phyloP scores from a whole-genome alignment of 371 early-diverging fungal genomes.

The Circinella umbellata region DNA sequence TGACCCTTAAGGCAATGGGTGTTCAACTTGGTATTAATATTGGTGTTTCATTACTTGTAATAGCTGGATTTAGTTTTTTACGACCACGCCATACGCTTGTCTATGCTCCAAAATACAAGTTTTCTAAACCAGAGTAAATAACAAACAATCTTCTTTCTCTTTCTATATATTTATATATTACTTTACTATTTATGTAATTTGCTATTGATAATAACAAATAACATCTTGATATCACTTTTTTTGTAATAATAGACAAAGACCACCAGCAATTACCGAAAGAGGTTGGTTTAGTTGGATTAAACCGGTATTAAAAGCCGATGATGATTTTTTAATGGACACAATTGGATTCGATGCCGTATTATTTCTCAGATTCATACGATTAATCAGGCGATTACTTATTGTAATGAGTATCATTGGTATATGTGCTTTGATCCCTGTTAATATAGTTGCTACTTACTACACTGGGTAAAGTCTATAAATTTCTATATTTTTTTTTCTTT shows the following conservation, averaged over 20 bases:
- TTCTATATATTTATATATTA: too few relatives aligned
- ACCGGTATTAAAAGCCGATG: conserved; percentile 59
- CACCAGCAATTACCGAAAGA: conserved; percentile 56
- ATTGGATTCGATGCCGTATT: conserved; percentile 80
- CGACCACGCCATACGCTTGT: conserved; percentile 51
- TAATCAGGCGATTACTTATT: conserved; percentile 56
- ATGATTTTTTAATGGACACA: conserved; percentile 59
- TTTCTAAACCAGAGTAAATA: conserved; percentile 41
- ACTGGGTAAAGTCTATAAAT: conserved; percentile 28
- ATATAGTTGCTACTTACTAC: conserved; percentile 52
- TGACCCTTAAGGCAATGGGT: conserved; percentile 43
- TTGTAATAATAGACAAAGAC: conserved; percentile 41
- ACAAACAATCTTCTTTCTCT: too few relatives aligned
- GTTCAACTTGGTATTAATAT: conserved; percentile 52
- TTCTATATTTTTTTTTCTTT: neutral
- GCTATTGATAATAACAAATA: too few relatives aligned
- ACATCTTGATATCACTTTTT: too few relatives aligned
- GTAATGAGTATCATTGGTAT: conserved; percentile 61
- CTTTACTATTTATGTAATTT: too few relatives aligned
- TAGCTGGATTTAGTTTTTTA: conserved; percentile 40
- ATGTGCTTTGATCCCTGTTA: conserved; percentile 62
- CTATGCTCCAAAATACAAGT: conserved; percentile 52
- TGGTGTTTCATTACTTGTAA: conserved; percentile 45
- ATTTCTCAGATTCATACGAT: conserved; percentile 70
- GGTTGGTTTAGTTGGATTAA: conserved; percentile 68